Conservation (phyloP, 2,329 filamentous ascomycete species). For the Didymella sp. region DNA sequence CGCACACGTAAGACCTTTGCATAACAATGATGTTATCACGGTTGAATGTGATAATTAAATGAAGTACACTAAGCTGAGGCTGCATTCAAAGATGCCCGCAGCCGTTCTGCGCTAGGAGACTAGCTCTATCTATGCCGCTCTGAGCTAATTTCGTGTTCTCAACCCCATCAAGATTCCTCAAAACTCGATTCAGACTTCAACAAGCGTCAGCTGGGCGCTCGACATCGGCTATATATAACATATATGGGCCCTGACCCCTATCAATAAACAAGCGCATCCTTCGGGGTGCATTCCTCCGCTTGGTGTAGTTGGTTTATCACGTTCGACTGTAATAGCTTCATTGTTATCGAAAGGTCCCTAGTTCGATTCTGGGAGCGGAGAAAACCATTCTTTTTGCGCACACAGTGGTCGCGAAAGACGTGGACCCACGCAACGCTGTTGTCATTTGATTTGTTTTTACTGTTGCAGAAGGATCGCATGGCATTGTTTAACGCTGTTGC, state of each 20-base stretch:
- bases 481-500: too few species aligned
- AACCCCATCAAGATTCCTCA: neutral
- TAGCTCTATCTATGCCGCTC: neutral
- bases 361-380: conserved; percentile 23
- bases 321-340: conserved; percentile 22
- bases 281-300: conserved; percentile 15
- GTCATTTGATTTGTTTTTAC: too few species aligned
- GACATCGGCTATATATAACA: neutral
- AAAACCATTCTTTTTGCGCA: conserved; percentile 7
- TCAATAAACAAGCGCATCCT: conserved; percentile 8
- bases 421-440: too few species aligned
- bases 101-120: neutral
- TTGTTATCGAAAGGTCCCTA: conserved; percentile 25
- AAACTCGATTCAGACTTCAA: too few species aligned
- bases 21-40: too few species aligned
- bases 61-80: neutral
- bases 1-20: too few species aligned
- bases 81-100: neutral
- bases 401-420: neutral
- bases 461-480: too few species aligned
- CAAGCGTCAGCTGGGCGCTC: neutral
- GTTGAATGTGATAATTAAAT: neutral
- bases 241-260: neutral
- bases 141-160: neutral
- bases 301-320: conserved; percentile 25